Base-by-base conservation (phyloP, 805 yeast genomes). In the Candida sithepensis region DNA sequence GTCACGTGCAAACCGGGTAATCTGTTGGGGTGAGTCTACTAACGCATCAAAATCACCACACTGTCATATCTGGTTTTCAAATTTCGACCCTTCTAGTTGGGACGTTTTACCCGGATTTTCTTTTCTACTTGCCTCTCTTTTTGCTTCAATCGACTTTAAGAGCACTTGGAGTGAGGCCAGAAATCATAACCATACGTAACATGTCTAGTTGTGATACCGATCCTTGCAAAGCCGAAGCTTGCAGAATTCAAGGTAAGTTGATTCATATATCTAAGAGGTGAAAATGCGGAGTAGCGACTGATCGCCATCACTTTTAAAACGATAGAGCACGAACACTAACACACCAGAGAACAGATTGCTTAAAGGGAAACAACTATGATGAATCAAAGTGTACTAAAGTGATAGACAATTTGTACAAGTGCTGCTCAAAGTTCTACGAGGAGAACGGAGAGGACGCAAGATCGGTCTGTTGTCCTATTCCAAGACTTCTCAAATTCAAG, bases 391-490 rank as follows among this genome's bases (percentile, higher is more conserved):
- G 97, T 62, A 76, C 88, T 8, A 71, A 73, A 48, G 67, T 75
- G 10, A 88, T 91, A 30, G 90, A 85, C 59, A 70, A 75, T 42
- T 67, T 90, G 22, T 91, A 90, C 65, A 74, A 71, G 10, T 90
- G 97, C 63, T 90, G 97, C 60, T 69, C 75, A 43, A 59, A 67
- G 32, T 86, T 84, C 63, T 90, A 90, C 64, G 61, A 70, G 38
- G 71, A 73, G 4, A 71, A 81, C 21, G 92, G 92, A 0, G 64
- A 66, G 6, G 81, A 76, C 0, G 79, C 83, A 12, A 70, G 77
- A 42, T 79, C 90, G 4, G 79, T 82, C 3, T 87, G 96, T 58
- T 90, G 97, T 66, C 96, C 96, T 1, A 74, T 75, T 46, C 85
- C 88, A 18, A 72, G 73, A 26, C 64, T 85, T 41, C 72, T 89